phyloP scores from a whole-genome alignment of 805 yeast species.

The Zygosaccharomyces siamensis region DNA sequence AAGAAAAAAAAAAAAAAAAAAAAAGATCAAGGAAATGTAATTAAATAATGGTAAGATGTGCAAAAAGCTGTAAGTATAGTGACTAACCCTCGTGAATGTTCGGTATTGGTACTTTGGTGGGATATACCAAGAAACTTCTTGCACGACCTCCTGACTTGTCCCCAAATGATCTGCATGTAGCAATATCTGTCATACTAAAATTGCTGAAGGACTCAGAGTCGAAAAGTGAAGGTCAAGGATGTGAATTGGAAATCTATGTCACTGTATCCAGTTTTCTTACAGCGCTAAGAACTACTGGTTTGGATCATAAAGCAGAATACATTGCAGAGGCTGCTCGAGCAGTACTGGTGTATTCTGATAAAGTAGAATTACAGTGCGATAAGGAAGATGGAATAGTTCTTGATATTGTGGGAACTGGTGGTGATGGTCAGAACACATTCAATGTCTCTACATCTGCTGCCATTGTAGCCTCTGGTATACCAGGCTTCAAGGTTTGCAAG shows the following conservation, averaged over 20 bases:
- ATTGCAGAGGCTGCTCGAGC: slow-evolving; percentile 84
- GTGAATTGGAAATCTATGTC: slow-evolving; percentile 35
- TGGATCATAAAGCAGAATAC: slow-evolving; percentile 76
- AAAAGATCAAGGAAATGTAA: background rate
- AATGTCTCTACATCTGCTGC: slow-evolving; percentile 95
- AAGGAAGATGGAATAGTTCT: slow-evolving; percentile 12
- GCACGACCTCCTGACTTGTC: slow-evolving; percentile 56
- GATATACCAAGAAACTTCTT: slow-evolving; percentile 58
- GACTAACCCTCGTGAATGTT: background rate
- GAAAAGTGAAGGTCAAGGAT: slow-evolving; percentile 2
- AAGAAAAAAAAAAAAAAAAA: background rate
- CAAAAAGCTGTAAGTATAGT: too few species aligned
- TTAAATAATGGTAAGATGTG: slow-evolving; percentile 23
- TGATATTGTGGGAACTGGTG: slow-evolving; percentile 98
- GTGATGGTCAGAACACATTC: slow-evolving; percentile 96
- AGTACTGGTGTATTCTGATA: slow-evolving; percentile 58
- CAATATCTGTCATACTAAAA: slow-evolving; percentile 55
- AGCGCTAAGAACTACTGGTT: slow-evolving; percentile 62
- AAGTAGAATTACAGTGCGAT: slow-evolving; percentile 38
- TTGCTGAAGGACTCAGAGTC: slow-evolving; percentile 47
- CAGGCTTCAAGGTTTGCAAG: slow-evolving; percentile 67
- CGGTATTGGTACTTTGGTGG: slow-evolving; percentile 4
- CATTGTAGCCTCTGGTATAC: slow-evolving; percentile 87
- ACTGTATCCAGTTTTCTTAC: slow-evolving; percentile 78
- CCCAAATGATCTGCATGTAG: slow-evolving; percentile 59